Percentiles rank a stretch among this genome's conserved stretches.
Conservation (phyloP, 768 basidiomycete genomes). For the Collybia sp. region DNA sequence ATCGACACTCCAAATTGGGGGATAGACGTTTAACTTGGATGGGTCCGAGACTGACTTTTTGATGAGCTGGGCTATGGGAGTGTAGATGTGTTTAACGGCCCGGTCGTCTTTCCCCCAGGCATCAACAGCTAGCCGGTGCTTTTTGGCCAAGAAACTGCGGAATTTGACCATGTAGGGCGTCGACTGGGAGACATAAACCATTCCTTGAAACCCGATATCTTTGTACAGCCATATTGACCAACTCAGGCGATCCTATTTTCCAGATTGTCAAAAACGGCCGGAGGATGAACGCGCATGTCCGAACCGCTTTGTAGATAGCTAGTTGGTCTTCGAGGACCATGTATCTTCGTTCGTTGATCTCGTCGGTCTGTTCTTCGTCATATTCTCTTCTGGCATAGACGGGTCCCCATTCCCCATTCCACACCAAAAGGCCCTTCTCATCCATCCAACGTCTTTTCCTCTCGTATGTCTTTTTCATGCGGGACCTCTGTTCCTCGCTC, state of each 20-base stretch:
- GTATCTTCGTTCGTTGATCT: conserved; percentile 61
- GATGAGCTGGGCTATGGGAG: conserved; percentile 61
- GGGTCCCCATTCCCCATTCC: conserved; percentile 87
- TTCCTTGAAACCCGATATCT: conserved; percentile 79
- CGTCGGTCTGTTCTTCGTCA: conserved; percentile 50
- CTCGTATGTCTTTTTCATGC: conserved; percentile 53
- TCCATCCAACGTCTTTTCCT: conserved; percentile 80
- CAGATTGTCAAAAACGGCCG: neutral
- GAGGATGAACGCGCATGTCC: conserved; percentile 1
- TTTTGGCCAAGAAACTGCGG: conserved; percentile 62
- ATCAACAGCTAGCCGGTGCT: conserved; percentile 64
- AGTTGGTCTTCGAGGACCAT: conserved; percentile 69
- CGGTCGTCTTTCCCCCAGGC: conserved; percentile 64
- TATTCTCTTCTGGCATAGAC: conserved; percentile 63
- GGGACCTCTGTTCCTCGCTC: conserved; percentile 40
- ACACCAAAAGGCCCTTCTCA: conserved; percentile 56
- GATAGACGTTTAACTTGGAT: conserved; percentile 50
- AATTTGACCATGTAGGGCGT: conserved; percentile 68
- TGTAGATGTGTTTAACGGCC: conserved; percentile 51
- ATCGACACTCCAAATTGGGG: conserved; percentile 54
- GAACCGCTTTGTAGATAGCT: conserved; percentile 56
- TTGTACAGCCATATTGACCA: conserved; percentile 89
- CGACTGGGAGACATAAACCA: conserved; percentile 61
- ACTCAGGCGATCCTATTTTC: conserved; percentile 48
- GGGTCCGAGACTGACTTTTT: conserved; percentile 34